Evolutionary conservation across 2,329 filamentous ascomycete genomes (phyloP).

Genomic region (Colletotrichum agaves): DNA sequence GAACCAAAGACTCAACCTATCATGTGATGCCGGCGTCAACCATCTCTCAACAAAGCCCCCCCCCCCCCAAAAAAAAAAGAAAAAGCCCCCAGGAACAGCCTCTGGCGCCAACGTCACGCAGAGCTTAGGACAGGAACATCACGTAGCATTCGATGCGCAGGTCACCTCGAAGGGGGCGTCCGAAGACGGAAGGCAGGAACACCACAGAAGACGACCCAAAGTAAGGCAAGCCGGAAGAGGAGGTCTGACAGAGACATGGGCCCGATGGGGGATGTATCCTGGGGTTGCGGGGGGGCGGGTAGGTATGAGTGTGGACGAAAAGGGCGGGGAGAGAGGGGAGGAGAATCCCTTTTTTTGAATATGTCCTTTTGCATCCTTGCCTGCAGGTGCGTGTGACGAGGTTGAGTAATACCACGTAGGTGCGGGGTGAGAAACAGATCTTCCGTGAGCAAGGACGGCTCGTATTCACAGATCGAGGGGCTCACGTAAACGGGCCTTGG

Average conservation of each 20-base stretch:
- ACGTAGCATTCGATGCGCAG: not conserved
- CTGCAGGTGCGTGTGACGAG: not conserved
- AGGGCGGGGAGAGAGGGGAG: not conserved
- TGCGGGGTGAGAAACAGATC: not conserved
- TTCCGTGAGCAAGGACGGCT: not conserved
- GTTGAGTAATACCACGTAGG: not conserved
- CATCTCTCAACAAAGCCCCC: not conserved
- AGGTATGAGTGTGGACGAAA: not conserved
- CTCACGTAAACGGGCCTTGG: too few relatives aligned
- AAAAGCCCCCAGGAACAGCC: not conserved
- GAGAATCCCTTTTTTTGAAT: not conserved
- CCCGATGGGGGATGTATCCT: constrained; percentile 10
- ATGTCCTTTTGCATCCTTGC: not conserved
- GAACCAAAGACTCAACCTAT: not conserved
- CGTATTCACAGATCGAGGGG: too few relatives aligned
- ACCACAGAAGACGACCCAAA: not conserved
- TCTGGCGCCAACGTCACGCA: constrained; percentile 2
- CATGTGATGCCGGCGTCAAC: constrained; percentile 20
- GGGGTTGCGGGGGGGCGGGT: not conserved
- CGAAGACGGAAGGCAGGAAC: not conserved
- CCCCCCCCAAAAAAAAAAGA: too few relatives aligned
- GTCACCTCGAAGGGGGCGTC: not conserved
- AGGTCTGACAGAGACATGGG: constrained; percentile 1
- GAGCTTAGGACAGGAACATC: constrained; percentile 13
- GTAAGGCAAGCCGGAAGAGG: constrained; percentile 18